Evolutionary conservation across 371 early-diverging fungal genomes (phyloP).

Genomic region (Phascolomyces articulosus): DNA sequence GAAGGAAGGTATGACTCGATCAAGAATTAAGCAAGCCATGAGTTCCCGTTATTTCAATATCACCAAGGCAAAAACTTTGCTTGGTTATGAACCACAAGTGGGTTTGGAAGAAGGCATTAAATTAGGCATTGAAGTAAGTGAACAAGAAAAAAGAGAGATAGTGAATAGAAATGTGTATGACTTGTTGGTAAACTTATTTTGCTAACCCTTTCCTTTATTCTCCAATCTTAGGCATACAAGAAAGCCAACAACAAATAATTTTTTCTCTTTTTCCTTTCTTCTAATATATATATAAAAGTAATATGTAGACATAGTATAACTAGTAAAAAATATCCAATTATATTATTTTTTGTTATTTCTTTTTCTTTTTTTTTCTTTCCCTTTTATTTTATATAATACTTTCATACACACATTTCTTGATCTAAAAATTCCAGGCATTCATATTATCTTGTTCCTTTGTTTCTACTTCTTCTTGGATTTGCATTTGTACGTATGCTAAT

Average conservation of each 20-base stretch:
- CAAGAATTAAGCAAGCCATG: constrained; percentile 72
- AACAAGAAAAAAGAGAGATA: background rate
- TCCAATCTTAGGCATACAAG: constrained; percentile 3
- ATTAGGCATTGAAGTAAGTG: constrained; percentile 43
- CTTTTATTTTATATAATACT: background rate
- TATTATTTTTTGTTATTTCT: constrained; percentile 1
- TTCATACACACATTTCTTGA: background rate
- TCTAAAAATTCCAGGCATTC: constrained; percentile 28
- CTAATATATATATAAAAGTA: no score
- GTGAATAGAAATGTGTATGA: background rate
- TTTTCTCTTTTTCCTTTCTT: background rate
- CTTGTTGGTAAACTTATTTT: background rate
- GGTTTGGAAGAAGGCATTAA: constrained; percentile 75
- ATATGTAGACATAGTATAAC: background rate
- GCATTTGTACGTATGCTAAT: constrained; percentile 77
- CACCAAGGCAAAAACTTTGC: constrained; percentile 72
- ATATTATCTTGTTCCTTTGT: constrained; percentile 43
- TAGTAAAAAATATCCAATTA: background rate
- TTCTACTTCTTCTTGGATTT: constrained; percentile 68
- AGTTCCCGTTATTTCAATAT: constrained; percentile 83
- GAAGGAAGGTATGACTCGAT: constrained; percentile 63
- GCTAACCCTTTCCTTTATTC: no score
- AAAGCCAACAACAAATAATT: background rate
- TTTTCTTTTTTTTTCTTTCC: background rate
- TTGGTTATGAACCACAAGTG: constrained; percentile 81